phyloP scores from a whole-genome alignment of 2,329 filamentous ascomycete species.

The Septoria linicola region DNA sequence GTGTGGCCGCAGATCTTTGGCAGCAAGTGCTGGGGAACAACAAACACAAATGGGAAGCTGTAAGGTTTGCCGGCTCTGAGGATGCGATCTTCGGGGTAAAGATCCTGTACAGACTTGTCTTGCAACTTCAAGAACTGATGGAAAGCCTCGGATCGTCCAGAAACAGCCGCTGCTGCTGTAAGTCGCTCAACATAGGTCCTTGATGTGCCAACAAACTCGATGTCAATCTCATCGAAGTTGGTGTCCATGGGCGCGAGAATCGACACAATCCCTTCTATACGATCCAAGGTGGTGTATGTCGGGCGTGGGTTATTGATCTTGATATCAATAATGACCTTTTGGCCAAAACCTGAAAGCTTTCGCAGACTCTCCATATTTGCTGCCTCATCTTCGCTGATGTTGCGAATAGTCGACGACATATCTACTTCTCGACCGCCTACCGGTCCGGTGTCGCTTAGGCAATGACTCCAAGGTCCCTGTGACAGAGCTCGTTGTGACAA shows the following conservation, averaged over 20 bases:
- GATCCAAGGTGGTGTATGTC: constrained; percentile 58
- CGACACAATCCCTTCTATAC: constrained; percentile 54
- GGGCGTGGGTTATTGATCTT: constrained; percentile 41
- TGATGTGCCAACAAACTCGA: constrained; percentile 56
- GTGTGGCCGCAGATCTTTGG: constrained; percentile 59
- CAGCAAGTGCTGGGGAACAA: constrained; percentile 60
- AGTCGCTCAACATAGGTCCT: constrained; percentile 57
- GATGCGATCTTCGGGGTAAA: constrained; percentile 56
- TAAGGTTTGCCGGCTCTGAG: constrained; percentile 57
- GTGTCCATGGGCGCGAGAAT: constrained; percentile 54
- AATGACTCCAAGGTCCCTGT: constrained; percentile 8
- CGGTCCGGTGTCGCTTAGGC: constrained; percentile 12
- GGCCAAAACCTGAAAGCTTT: constrained; percentile 28
- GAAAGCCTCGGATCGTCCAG: constrained; percentile 55
- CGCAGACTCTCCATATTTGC: constrained; percentile 30
- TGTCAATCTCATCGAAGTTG: constrained; percentile 58
- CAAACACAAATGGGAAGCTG: constrained; percentile 63
- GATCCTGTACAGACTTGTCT: constrained; percentile 41
- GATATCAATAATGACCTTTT: constrained; percentile 46
- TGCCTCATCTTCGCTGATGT: constrained; percentile 18
- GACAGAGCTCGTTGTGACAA: constrained; percentile 7
- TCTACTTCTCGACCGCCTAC: constrained; percentile 2
- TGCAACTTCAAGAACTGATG: constrained; percentile 62
- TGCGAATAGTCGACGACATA: constrained; percentile 19
- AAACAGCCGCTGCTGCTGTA: constrained; percentile 52